Percentiles rank a stretch among this genome's conserved stretches.
Conservation (phyloP, 2,329 filamentous ascomycete species). For the Pseudogymnoascus sp. region DNA sequence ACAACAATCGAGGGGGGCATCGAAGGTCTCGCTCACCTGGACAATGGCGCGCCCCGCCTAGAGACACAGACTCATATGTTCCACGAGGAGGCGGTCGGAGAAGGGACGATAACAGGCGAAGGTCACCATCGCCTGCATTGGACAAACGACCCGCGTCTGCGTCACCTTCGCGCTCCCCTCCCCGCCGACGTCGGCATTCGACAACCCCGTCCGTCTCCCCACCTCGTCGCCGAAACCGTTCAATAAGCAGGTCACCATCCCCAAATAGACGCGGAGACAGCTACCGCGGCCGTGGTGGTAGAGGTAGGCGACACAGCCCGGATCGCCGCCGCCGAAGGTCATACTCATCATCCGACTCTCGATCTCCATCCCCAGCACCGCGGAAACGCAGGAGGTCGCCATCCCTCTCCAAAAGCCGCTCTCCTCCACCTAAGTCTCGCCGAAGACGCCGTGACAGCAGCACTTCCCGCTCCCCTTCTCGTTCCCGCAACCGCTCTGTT, state of each 20-base stretch:
- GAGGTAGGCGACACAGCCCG: conserved; percentile 26
- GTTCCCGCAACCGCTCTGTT: conserved; percentile 15
- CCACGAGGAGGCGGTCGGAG: conserved; percentile 25
- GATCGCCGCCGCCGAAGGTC: conserved; percentile 26
- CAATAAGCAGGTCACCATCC: conserved; percentile 21
- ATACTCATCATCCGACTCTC: conserved; percentile 18
- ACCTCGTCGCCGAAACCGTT: conserved; percentile 22
- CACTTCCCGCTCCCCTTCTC: conserved; percentile 27
- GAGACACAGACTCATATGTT: conserved; percentile 29
- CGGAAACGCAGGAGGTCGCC: conserved; percentile 27
- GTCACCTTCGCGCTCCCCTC: conserved; percentile 26
- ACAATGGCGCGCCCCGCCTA: conserved; percentile 26
- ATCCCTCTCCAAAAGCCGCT: conserved; percentile 24
- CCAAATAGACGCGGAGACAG: conserved; percentile 22
- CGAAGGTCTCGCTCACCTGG: conserved; percentile 37
- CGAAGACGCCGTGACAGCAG: conserved; percentile 22
- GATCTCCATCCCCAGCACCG: conserved; percentile 19
- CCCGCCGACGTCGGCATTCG: conserved; percentile 22
- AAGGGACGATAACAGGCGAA: conserved; percentile 26
- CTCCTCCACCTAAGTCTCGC: conserved; percentile 23
- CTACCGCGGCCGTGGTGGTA: conserved; percentile 24
- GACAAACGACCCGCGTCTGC: conserved; percentile 17
- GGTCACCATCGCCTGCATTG: conserved; percentile 18
- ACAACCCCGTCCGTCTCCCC: conserved; percentile 28
- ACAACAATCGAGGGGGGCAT: conserved; percentile 37